Conservation (phyloP, 108 stramenopile genomes). For the Chaetoceros muelleri region DNA sequence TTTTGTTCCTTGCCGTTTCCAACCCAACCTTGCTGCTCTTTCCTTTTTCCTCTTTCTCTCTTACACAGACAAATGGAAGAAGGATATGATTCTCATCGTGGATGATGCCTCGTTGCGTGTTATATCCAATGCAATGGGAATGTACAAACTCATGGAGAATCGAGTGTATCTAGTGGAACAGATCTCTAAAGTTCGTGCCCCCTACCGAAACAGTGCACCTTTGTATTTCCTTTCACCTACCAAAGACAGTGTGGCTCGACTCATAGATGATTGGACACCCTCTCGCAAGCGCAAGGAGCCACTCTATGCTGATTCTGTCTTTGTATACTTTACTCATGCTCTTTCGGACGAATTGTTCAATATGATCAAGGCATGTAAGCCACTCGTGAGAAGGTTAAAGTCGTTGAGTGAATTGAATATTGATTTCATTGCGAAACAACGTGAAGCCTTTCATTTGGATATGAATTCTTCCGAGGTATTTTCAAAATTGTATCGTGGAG, state of each 20-base stretch:
- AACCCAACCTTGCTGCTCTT: neutral
- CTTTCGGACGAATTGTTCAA: slow-evolving; percentile 54
- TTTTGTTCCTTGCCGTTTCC: neutral
- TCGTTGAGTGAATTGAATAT: slow-evolving; percentile 84
- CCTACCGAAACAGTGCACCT: slow-evolving; percentile 88
- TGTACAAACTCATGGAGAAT: slow-evolving; percentile 92
- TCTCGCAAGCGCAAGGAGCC: slow-evolving; percentile 19
- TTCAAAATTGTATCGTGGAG: slow-evolving; percentile 21
- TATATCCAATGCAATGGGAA: slow-evolving; percentile 75
- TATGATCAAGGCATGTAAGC: slow-evolving; percentile 74
- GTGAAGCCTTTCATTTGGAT: slow-evolving; percentile 83
- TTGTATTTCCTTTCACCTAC: slow-evolving; percentile 84
- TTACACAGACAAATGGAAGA: slow-evolving; percentile 28
- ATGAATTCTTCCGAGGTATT: slow-evolving; percentile 45
- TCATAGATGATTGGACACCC: slow-evolving; percentile 64
- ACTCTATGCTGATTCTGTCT: slow-evolving; percentile 78
- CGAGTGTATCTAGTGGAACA: slow-evolving; percentile 83
- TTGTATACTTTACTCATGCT: slow-evolving; percentile 79
- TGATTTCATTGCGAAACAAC: slow-evolving; percentile 87
- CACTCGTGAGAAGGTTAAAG: slow-evolving; percentile 76
- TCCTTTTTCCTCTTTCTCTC: slow-evolving; percentile 4
- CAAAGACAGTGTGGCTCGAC: slow-evolving; percentile 44
- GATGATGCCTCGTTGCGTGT: slow-evolving; percentile 64
- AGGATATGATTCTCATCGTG: slow-evolving; percentile 55
- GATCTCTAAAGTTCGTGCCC: slow-evolving; percentile 80